phyloP scores from a whole-genome alignment of 139 green algal species.

The Haematococcus sp. region DNA sequence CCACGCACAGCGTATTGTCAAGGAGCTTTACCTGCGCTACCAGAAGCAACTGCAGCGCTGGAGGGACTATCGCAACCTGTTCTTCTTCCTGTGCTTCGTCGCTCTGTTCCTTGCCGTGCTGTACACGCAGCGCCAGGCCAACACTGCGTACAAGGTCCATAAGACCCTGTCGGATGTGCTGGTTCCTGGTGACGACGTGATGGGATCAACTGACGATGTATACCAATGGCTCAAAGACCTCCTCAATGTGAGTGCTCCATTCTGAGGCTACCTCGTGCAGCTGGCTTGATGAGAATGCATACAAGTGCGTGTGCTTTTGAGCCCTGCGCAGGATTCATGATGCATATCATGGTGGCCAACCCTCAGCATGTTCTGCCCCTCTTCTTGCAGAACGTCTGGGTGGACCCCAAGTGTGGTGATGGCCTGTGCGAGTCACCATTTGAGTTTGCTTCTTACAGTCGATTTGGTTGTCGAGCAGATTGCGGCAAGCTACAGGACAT shows the following conservation, averaged over 20 bases:
- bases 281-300: too few relatives aligned
- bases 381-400: constrained; percentile 62
- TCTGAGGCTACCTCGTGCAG: neutral
- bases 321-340: too few relatives aligned
- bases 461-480: constrained; percentile 82
- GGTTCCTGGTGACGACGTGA: constrained; percentile 27
- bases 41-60: constrained; percentile 63
- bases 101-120: constrained; percentile 67
- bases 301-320: too few relatives aligned
- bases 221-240: constrained; percentile 59
- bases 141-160: constrained; percentile 50
- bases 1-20: constrained; percentile 55
- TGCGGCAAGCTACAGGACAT: constrained; percentile 75
- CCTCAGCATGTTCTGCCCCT: too few relatives aligned
- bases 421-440: constrained; percentile 77
- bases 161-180: constrained; percentile 55
- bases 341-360: too few relatives aligned
- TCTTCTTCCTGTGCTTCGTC: constrained; percentile 70
- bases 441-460: constrained; percentile 78
- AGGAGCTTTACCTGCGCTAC: constrained; percentile 59
- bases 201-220: constrained; percentile 54
- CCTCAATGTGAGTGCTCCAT: constrained; percentile 35
- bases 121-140: constrained; percentile 63
- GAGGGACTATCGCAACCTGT: constrained; percentile 68
- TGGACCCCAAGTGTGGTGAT: constrained; percentile 79